These are phyloP conservation scores for Hypomyces perniciosus DNA, from an alignment of 2,329 filamentous ascomycete species.

Conservation along the genomic window DNA sequence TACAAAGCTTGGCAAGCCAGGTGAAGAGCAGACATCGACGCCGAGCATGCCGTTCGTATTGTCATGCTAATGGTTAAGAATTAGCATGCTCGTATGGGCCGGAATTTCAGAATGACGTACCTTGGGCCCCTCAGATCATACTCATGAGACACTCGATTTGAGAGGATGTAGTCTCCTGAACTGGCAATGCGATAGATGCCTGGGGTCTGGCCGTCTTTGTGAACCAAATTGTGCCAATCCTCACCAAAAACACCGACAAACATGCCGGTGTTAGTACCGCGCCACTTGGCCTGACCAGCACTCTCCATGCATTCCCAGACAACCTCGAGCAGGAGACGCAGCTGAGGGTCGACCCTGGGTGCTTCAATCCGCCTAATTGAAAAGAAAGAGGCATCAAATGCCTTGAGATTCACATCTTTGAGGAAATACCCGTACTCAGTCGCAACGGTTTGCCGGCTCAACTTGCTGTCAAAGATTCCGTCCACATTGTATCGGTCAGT, in stretches of 20 bases:
- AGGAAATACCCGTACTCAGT: constrained; percentile 24
- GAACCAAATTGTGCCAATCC: constrained; percentile 20
- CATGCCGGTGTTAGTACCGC: constrained; percentile 22
- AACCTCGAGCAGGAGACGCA: constrained; percentile 23
- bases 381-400: constrained; percentile 29
- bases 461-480: constrained; percentile 16
- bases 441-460: constrained; percentile 6
- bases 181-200: constrained; percentile 19
- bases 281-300: constrained; percentile 20
- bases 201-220: constrained; percentile 16
- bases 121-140: constrained; percentile 28
- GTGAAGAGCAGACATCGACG: constrained; percentile 30
- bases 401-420: constrained; percentile 16
- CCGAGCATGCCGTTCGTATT: constrained; percentile 35
- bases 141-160: constrained; percentile 30
- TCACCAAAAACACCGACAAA: constrained; percentile 27
- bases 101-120: constrained; percentile 14
- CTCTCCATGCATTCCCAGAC: constrained; percentile 23
- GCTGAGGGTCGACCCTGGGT: constrained; percentile 26
- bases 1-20: constrained; percentile 27
- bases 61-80: constrained; percentile 15
- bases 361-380: constrained; percentile 23
- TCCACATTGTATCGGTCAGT: constrained; percentile 22
- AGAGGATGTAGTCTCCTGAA: constrained; percentile 20
- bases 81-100: not conserved